Conservation (phyloP, 2,329 filamentous ascomycete species). For the Thielaviopsis ethacetica region DNA sequence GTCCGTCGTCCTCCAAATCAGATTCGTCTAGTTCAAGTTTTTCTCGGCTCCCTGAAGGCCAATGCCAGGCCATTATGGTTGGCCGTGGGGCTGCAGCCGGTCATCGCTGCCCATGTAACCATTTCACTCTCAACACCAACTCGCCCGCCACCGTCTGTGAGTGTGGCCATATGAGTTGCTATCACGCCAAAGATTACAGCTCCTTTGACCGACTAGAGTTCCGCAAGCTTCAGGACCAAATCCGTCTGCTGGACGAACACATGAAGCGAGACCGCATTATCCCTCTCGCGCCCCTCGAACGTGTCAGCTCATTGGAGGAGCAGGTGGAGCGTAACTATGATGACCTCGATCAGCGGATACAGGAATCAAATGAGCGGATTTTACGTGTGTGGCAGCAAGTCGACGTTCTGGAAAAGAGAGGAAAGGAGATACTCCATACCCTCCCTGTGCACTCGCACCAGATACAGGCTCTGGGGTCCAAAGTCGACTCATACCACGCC, state of each 20-base stretch:
- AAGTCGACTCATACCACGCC: constrained; percentile 19
- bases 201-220: constrained; percentile 30
- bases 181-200: constrained; percentile 34
- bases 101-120: constrained; percentile 40
- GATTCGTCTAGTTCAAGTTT: constrained; percentile 6
- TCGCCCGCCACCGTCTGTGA: constrained; percentile 38
- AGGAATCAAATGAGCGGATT: constrained; percentile 37
- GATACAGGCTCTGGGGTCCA: constrained; percentile 6
- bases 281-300: constrained; percentile 23
- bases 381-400: constrained; percentile 37
- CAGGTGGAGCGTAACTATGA: constrained; percentile 34
- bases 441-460: constrained; percentile 4
- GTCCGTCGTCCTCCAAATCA: constrained; percentile 17
- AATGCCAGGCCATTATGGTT: constrained; percentile 42
- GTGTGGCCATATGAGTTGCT: constrained; percentile 44
- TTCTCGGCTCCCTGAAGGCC: constrained; percentile 34
- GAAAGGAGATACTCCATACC: constrained; percentile 11
- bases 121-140: constrained; percentile 37
- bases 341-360: constrained; percentile 35
- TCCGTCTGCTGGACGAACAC: constrained; percentile 28
- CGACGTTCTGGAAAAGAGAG: constrained; percentile 25
- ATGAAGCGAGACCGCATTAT: constrained; percentile 22
- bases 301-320: constrained; percentile 37
- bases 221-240: constrained; percentile 30
- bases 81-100: constrained; percentile 37